phyloP scores from a whole-genome alignment of 768 basidiomycete species.

The Candolleomyces eurysporus region DNA sequence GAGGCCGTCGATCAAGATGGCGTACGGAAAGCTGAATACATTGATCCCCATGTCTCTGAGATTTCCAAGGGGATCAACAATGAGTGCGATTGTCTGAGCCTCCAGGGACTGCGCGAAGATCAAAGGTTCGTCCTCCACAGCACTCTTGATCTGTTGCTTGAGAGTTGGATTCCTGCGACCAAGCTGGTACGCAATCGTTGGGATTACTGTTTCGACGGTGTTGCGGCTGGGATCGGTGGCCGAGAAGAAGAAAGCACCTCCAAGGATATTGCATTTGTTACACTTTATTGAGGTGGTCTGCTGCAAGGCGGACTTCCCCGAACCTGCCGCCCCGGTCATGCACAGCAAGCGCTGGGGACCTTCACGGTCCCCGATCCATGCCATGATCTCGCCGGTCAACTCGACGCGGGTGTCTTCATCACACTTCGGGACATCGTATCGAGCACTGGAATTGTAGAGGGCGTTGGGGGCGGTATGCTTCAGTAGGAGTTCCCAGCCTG shows the following conservation, averaged over 20 bases:
- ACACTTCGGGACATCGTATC: slow-evolving; percentile 1
- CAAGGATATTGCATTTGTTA: neutral
- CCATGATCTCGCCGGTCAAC: neutral
- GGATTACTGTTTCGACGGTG: neutral
- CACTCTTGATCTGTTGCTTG: neutral
- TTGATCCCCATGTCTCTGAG: too few relatives aligned
- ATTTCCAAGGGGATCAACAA: too few relatives aligned
- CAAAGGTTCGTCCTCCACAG: neutral
- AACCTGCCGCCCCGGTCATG: neutral
- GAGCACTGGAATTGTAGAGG: neutral
- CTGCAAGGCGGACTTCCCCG: slow-evolving; percentile 3
- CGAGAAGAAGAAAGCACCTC: slow-evolving; percentile 4
- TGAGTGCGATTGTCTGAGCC: too few relatives aligned
- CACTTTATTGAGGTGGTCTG: neutral
- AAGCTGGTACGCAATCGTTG: slow-evolving; percentile 7
- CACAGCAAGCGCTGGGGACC: neutral
- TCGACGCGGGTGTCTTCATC: neutral
- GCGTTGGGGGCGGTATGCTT: neutral
- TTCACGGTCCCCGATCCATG: neutral
- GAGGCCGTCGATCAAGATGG: slow-evolving; percentile 4
- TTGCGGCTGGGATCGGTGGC: neutral
- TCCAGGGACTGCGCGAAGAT: neutral
- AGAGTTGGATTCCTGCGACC: neutral
- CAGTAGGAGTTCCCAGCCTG: too few relatives aligned
- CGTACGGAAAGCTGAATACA: neutral